phyloP scores from a whole-genome alignment of 2,329 filamentous ascomycete genomes.

The Paraconiothyrium sp. region DNA sequence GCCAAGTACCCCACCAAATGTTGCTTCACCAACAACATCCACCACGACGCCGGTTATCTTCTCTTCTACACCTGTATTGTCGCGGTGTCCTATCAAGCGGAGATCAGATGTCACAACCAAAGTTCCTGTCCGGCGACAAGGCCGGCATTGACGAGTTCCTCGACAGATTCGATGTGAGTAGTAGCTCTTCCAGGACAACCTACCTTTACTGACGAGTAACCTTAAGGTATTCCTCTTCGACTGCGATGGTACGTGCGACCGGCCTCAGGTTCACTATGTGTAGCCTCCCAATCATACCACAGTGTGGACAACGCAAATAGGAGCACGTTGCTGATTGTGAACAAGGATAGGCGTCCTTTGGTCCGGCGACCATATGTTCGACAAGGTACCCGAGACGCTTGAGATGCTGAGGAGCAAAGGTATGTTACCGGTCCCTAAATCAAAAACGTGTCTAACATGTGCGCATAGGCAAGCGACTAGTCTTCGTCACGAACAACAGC shows the following conservation, averaged over 20 bases:
- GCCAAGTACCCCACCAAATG: constrained; percentile 43
- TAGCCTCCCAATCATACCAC: not conserved
- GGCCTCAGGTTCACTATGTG: constrained; percentile 1
- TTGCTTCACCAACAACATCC: constrained; percentile 22
- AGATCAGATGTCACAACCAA: constrained; percentile 46
- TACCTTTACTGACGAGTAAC: constrained; percentile 29
- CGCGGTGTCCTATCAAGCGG: not conserved
- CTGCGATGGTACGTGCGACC: constrained; percentile 78
- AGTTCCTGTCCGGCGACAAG: constrained; percentile 81
- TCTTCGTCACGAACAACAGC: constrained; percentile 99
- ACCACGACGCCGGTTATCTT: not conserved
- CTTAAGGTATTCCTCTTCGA: constrained; percentile 88
- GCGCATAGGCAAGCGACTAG: constrained; percentile 79
- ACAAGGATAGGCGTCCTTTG: constrained; percentile 83
- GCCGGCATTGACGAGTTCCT: constrained; percentile 83
- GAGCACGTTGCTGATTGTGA: constrained; percentile 47
- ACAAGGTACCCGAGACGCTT: constrained; percentile 84
- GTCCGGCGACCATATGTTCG: constrained; percentile 92
- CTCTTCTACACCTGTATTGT: not conserved
- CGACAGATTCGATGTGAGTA: constrained; percentile 87
- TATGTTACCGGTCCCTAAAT: constrained; percentile 44
- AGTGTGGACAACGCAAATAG: not conserved
- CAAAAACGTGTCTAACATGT: not conserved
- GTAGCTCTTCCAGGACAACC: constrained; percentile 9
- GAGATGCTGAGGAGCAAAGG: constrained; percentile 83